Conservation (phyloP, 1,284 basidiomycete genomes). For the Earliella scabrosa region DNA sequence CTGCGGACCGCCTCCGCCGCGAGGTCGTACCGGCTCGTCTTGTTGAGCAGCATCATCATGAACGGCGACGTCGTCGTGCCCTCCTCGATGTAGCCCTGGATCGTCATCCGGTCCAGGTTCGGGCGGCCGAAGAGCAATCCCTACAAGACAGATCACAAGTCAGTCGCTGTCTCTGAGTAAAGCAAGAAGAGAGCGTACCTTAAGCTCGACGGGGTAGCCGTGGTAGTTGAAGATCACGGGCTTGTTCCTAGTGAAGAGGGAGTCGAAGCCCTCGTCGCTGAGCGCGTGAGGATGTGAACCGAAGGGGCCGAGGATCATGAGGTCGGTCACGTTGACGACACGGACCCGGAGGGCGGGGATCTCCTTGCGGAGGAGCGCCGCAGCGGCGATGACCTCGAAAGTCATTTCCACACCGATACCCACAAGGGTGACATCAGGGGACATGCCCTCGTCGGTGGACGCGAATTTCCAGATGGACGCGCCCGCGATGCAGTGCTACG, state of each 20-base stretch:
- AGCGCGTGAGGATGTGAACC: conserved; percentile 83
- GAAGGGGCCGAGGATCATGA: conserved; percentile 75
- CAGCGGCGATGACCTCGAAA: conserved; percentile 79
- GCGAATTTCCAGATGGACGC: conserved; percentile 79
- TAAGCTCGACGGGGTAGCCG: conserved; percentile 73
- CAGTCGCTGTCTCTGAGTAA: not conserved
- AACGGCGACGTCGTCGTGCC: conserved; percentile 74
- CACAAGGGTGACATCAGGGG: conserved; percentile 74
- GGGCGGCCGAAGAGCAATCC: conserved; percentile 65
- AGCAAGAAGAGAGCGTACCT: conserved; percentile 14
- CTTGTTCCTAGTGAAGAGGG: conserved; percentile 73
- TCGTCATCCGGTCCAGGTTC: conserved; percentile 50
- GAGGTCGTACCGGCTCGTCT: conserved; percentile 66
- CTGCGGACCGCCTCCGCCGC: conserved; percentile 61
- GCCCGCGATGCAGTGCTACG: conserved; percentile 74
- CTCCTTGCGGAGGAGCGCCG: conserved; percentile 69
- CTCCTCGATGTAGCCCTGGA: conserved; percentile 68
- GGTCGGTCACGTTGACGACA: conserved; percentile 82
- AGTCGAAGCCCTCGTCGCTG: conserved; percentile 62
- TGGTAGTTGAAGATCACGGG: conserved; percentile 86
- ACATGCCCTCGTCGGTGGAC: conserved; percentile 65
- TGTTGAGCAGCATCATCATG: conserved; percentile 76
- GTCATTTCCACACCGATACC: conserved; percentile 80
- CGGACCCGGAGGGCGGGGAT: conserved; percentile 72
- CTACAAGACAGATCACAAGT: conserved; percentile 28